These are phyloP conservation scores for Eleusine coracana DNA, from an alignment of 176 grass and related monocot species.

Conservation along the genomic window DNA sequence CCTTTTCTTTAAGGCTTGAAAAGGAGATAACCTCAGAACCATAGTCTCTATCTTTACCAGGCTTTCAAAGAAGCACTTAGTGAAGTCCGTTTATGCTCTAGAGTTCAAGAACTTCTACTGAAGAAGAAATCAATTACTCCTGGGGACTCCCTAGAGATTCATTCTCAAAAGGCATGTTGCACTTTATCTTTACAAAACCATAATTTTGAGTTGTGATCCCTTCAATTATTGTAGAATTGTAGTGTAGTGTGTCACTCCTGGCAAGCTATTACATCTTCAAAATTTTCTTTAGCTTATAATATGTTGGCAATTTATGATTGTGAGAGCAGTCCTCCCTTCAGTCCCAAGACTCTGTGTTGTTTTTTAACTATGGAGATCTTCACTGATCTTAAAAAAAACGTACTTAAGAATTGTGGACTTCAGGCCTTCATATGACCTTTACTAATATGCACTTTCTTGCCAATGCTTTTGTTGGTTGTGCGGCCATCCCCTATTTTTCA, in stretches of 20 bases:
- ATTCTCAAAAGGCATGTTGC: constrained; percentile 86
- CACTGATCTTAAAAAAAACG: neutral
- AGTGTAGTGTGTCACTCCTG: neutral
- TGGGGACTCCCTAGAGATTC: constrained; percentile 75
- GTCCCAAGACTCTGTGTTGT: neutral
- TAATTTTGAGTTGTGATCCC: neutral
- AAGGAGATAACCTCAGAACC: constrained; percentile 14
- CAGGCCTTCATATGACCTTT: neutral
- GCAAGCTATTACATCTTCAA: neutral
- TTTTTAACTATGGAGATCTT: neutral
- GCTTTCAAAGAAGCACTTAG: constrained; percentile 80
- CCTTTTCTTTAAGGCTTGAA: constrained; percentile 15
- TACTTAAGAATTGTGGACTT: constrained; percentile 15
- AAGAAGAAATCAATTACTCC: constrained; percentile 81
- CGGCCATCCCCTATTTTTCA: constrained; percentile 17
- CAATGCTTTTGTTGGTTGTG: constrained; percentile 7
- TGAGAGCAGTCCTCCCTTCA: neutral
- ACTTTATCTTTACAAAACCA: constrained; percentile 32
- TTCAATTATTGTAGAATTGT: constrained; percentile 18
- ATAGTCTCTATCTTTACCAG: constrained; percentile 42
- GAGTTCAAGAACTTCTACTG: constrained; percentile 80
- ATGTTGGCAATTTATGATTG: neutral
- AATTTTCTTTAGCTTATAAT: constrained; percentile 4
- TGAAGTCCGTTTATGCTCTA: constrained; percentile 81
- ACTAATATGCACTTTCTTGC: neutral